Evolutionary conservation across 768 basidiomycete species (phyloP).

Genomic region (Hirschioporus abietinus): DNA sequence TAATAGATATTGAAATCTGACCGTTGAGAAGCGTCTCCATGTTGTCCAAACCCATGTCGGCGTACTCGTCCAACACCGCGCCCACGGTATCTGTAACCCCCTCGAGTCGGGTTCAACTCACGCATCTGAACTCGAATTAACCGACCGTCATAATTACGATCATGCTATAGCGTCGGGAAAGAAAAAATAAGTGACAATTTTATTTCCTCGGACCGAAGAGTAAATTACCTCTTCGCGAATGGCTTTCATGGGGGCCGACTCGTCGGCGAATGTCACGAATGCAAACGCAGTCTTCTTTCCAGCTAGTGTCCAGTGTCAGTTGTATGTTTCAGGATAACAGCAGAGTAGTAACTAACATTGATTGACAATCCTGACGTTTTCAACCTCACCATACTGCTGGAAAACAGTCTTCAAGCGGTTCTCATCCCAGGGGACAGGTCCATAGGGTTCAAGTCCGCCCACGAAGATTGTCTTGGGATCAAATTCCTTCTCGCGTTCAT

Average conservation of each 20-base stretch:
- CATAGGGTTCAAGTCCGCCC: constrained; percentile 65
- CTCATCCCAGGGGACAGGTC: constrained; percentile 65
- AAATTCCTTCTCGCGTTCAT: constrained; percentile 34
- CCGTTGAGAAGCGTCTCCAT: neutral
- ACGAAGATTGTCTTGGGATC: constrained; percentile 74
- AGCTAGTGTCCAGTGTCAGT: constrained; percentile 29
- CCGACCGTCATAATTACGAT: constrained; percentile 62
- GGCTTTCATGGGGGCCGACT: constrained; percentile 61
- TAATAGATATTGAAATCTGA: neutral
- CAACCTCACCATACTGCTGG: constrained; percentile 56
- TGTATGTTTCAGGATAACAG: constrained; percentile 3
- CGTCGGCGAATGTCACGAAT: constrained; percentile 66
- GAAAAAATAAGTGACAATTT: constrained; percentile 9
- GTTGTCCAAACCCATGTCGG: neutral
- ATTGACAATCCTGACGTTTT: constrained; percentile 58
- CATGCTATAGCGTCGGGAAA: too few species aligned
- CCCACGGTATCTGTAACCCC: constrained; percentile 39
- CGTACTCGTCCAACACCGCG: constrained; percentile 33
- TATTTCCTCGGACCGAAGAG: constrained; percentile 3
- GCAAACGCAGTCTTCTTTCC: constrained; percentile 70
- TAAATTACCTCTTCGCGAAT: constrained; percentile 54
- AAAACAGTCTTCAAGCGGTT: constrained; percentile 55
- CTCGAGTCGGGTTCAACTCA: constrained; percentile 57
- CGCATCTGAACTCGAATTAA: constrained; percentile 72
- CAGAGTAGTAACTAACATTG: constrained; percentile 42